Conservation (phyloP, 2,329 filamentous ascomycete genomes). For the Colletotrichum truncatum region DNA sequence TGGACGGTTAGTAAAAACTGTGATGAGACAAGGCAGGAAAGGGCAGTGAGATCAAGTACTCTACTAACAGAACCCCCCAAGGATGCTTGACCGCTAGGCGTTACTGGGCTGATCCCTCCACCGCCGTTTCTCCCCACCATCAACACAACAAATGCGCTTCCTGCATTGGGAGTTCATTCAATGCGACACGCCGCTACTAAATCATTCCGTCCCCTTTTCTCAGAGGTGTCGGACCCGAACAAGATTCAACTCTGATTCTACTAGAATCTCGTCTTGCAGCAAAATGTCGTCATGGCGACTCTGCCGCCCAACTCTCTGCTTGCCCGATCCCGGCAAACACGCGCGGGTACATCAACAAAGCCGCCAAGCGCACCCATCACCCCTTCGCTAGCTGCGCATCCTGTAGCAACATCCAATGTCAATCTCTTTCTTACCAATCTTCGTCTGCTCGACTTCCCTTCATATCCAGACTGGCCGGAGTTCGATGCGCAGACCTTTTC, state of each 20-base stretch:
- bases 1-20: too few species aligned
- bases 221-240: neutral
- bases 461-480: conserved; percentile 79
- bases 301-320: conserved; percentile 40
- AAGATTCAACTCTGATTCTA: neutral
- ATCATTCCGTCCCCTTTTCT: neutral
- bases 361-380: conserved; percentile 14
- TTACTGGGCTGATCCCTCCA: conserved; percentile 27
- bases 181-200: conserved; percentile 14
- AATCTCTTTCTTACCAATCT: conserved; percentile 84
- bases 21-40: too few species aligned
- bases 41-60: neutral
- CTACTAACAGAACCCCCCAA: neutral
- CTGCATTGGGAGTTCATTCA: conserved; percentile 7
- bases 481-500: conserved; percentile 78
- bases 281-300: conserved; percentile 43
- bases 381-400: conserved; percentile 36
- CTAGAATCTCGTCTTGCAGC: neutral
- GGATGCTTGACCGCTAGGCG: neutral
- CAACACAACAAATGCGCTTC: conserved; percentile 28
- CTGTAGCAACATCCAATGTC: conserved; percentile 59
- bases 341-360: conserved; percentile 32
- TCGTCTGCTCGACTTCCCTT: conserved; percentile 82
- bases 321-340: conserved; percentile 38
- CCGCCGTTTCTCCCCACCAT: conserved; percentile 27